Percentiles rank a stretch among this genome's conserved stretches.
These are phyloP conservation scores for Cyclanthera cordifolia DNA, from an alignment of 306 rosid species.

Conservation along the genomic window DNA sequence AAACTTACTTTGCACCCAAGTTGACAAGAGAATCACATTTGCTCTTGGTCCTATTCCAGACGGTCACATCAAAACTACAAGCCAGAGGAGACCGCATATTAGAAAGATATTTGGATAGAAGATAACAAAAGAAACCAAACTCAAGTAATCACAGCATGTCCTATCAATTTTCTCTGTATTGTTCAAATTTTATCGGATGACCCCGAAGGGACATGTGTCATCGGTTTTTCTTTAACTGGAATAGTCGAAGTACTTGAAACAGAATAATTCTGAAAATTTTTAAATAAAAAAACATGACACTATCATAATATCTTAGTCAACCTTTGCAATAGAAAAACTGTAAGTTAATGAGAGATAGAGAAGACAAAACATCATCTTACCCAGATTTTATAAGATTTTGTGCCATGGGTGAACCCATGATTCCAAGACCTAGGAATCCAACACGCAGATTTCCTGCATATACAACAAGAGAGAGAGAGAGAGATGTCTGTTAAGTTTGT, in stretches of 20 bases:
- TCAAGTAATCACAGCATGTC: not conserved
- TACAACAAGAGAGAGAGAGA: slow-evolving; percentile 2
- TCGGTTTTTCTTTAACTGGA: not conserved
- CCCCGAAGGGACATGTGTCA: not conserved
- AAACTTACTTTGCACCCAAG: slow-evolving; percentile 79
- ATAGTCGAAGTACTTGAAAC: not conserved
- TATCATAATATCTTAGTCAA: not conserved
- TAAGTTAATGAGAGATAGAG: not conserved
- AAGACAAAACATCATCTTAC: slow-evolving; percentile 24
- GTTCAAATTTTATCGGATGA: too few species aligned
- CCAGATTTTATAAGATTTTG: slow-evolving; percentile 72
- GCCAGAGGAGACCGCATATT: slow-evolving; percentile 7
- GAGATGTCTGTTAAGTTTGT: not conserved
- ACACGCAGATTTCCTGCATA: slow-evolving; percentile 32
- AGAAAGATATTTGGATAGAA: not conserved
- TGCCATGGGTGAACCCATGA: slow-evolving; percentile 97
- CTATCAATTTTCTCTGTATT: too few species aligned
- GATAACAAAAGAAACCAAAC: not conserved
- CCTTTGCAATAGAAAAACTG: not conserved
- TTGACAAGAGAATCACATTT: slow-evolving; percentile 74
- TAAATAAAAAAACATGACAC: not conserved
- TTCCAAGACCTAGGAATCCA: slow-evolving; percentile 88
- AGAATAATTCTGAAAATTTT: not conserved
- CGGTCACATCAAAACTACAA: slow-evolving; percentile 61
- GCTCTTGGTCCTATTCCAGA: slow-evolving; percentile 91